A percentile compares a stretch with the other conserved stretches of the same genome.
Evolutionary conservation across 495 filamentous ascomycete species (phyloP).

Genomic region (Hyaloscypha hepaticicola): DNA sequence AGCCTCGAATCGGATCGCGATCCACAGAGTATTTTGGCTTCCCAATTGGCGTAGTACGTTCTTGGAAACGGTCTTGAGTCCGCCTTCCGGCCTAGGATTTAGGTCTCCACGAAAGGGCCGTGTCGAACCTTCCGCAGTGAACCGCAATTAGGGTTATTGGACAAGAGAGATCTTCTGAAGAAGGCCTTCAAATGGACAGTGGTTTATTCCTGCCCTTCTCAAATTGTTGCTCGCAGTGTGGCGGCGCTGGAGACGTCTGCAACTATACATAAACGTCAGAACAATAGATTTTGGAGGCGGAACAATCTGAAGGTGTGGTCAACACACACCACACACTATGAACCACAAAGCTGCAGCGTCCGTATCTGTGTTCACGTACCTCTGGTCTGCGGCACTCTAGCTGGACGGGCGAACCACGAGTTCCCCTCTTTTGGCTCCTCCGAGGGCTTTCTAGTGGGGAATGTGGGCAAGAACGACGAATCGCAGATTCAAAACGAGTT

Average conservation of each 20-base stretch:
- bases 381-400: constrained; percentile 2
- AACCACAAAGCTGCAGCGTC: not conserved
- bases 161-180: not conserved
- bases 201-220: not conserved
- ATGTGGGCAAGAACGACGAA: constrained; percentile 1
- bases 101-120: constrained; percentile 9
- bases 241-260: not conserved
- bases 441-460: constrained; percentile 10
- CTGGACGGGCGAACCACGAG: not conserved
- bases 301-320: constrained; percentile 3
- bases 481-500: not conserved
- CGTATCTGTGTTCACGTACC: constrained; percentile 1
- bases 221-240: not conserved
- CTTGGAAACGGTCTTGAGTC: constrained; percentile 3
- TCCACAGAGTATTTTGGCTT: constrained; percentile 8
- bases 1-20: constrained; percentile 3
- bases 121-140: constrained; percentile 10
- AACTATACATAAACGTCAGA: constrained; percentile 6
- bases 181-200: not conserved
- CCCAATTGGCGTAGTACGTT: not conserved
- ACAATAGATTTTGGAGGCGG: constrained; percentile 7
- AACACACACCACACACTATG: not conserved
- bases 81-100: constrained; percentile 5
- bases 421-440: not conserved
- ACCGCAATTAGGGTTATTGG: not conserved